Percentiles rank a stretch among this genome's conserved stretches.
These are phyloP conservation scores for Nigrograna mackinnonii DNA, from an alignment of 2,329 filamentous ascomycete species.

Conservation along the genomic window DNA sequence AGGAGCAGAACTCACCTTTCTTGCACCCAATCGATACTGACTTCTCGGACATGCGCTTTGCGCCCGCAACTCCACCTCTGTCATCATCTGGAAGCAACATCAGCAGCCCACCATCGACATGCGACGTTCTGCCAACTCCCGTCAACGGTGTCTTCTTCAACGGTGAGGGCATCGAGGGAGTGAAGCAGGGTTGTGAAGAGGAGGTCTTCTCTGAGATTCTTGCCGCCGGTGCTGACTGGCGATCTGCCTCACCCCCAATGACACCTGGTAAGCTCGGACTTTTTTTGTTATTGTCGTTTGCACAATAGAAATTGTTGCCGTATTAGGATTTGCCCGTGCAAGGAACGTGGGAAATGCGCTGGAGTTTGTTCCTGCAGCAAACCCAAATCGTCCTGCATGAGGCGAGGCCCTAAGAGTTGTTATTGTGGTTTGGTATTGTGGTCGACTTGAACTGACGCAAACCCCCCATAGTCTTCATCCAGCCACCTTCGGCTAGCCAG, in stretches of 20 bases:
- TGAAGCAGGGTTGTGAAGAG: slow-evolving; percentile 65
- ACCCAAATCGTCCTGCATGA: too few relatives aligned
- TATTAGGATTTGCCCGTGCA: too few relatives aligned
- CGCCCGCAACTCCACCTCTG: slow-evolving; percentile 84
- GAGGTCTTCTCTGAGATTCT: slow-evolving; percentile 74
- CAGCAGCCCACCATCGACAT: slow-evolving; percentile 78
- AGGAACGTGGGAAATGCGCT: neutral
- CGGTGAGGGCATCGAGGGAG: slow-evolving; percentile 41
- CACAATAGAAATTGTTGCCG: neutral
- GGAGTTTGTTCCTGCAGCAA: too few relatives aligned
- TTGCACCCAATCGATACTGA: slow-evolving; percentile 73
- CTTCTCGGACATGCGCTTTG: slow-evolving; percentile 67
- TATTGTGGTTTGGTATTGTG: slow-evolving; percentile 2
- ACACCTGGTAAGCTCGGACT: slow-evolving; percentile 75
- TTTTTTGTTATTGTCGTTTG: neutral
- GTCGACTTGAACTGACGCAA: slow-evolving; percentile 25
- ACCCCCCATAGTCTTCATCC: slow-evolving; percentile 63
- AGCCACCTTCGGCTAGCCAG: slow-evolving; percentile 68
- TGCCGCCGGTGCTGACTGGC: slow-evolving; percentile 74
- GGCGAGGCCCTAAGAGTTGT: too few relatives aligned
- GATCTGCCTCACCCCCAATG: slow-evolving; percentile 79
- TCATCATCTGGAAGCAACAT: slow-evolving; percentile 83
- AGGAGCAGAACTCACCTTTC: slow-evolving; percentile 60
- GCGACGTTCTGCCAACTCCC: slow-evolving; percentile 79
- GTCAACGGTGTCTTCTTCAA: slow-evolving; percentile 72